Percentiles rank a stretch among this genome's conserved stretches.
phyloP scores from a whole-genome alignment of 2,329 filamentous ascomycete species.

The Microsporum ferrugineum region DNA sequence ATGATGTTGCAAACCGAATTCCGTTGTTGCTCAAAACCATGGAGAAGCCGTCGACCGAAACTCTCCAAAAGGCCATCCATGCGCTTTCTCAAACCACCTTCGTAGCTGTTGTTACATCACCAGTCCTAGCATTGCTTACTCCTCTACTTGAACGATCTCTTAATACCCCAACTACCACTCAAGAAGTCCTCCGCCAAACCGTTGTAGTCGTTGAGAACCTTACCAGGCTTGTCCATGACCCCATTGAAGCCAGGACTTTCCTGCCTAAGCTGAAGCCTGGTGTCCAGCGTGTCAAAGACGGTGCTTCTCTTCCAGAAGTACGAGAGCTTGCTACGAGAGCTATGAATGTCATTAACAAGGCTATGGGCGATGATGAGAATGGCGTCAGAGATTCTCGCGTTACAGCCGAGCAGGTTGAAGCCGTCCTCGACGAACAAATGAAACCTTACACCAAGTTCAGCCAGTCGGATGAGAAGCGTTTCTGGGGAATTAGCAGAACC shows the following conservation, averaged over 20 bases:
- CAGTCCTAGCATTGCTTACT: slow-evolving; percentile 85
- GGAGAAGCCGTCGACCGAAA: slow-evolving; percentile 81
- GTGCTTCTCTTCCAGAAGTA: slow-evolving; percentile 88
- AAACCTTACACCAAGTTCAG: slow-evolving; percentile 55
- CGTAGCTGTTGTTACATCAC: slow-evolving; percentile 88
- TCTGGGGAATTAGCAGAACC: slow-evolving; percentile 55
- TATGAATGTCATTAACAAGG: slow-evolving; percentile 77
- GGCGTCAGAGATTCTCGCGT: slow-evolving; percentile 52
- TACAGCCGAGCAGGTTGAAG: slow-evolving; percentile 57
- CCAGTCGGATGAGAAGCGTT: slow-evolving; percentile 48
- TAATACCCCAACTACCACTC: slow-evolving; percentile 78
- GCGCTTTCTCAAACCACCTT: slow-evolving; percentile 97
- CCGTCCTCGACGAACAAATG: slow-evolving; percentile 61
- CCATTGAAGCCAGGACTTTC: slow-evolving; percentile 88
- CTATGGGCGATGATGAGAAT: slow-evolving; percentile 64
- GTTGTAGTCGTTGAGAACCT: slow-evolving; percentile 96
- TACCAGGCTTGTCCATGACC: slow-evolving; percentile 94
- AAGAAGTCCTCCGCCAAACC: slow-evolving; percentile 90
- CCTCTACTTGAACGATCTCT: slow-evolving; percentile 88
- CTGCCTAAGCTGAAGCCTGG: slow-evolving; percentile 88
- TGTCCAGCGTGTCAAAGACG: slow-evolving; percentile 76
- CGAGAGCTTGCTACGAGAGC: slow-evolving; percentile 78
- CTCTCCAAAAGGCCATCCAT: slow-evolving; percentile 89
- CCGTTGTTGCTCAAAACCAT: slow-evolving; percentile 88
- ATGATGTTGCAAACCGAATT: slow-evolving; percentile 87